Percentiles rank a stretch among this genome's conserved stretches.
phyloP scores from a whole-genome alignment of 2,329 filamentous ascomycete genomes.

The Aspergillus vadensis region DNA sequence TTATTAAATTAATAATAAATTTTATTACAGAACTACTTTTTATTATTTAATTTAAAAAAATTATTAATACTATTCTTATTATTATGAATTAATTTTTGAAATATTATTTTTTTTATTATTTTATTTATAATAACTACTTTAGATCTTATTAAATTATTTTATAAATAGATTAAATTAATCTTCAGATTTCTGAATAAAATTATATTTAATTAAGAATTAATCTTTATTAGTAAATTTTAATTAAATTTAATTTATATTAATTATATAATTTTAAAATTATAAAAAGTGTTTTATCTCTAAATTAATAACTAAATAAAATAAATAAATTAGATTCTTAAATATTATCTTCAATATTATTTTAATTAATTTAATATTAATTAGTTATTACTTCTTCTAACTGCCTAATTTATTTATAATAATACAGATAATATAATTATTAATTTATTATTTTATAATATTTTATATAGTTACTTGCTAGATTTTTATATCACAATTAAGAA shows the following conservation, averaged over 20 bases:
- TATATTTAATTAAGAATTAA: neutral
- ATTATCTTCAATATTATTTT: too few species aligned
- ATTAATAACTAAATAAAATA: too few species aligned
- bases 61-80: neutral
- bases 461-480: too few species aligned
- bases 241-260: neutral
- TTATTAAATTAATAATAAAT: neutral
- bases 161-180: slow-evolving; percentile 3
- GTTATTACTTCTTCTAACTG: too few species aligned
- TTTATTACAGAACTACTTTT: neutral
- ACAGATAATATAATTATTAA: too few species aligned
- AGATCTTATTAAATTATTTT: neutral
- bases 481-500: too few species aligned
- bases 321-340: too few species aligned
- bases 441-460: too few species aligned
- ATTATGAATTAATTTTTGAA: too few species aligned
- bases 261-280: neutral
- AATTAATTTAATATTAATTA: too few species aligned
- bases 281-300: too few species aligned
- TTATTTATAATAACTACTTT: neutral
- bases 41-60: neutral
- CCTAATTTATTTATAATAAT: too few species aligned
- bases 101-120: neutral
- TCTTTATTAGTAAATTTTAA: neutral
- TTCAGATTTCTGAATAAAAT: neutral